These are phyloP conservation scores for Alternaria triticimaculans DNA, from an alignment of 2,329 filamentous ascomycete genomes.

Conservation along the genomic window DNA sequence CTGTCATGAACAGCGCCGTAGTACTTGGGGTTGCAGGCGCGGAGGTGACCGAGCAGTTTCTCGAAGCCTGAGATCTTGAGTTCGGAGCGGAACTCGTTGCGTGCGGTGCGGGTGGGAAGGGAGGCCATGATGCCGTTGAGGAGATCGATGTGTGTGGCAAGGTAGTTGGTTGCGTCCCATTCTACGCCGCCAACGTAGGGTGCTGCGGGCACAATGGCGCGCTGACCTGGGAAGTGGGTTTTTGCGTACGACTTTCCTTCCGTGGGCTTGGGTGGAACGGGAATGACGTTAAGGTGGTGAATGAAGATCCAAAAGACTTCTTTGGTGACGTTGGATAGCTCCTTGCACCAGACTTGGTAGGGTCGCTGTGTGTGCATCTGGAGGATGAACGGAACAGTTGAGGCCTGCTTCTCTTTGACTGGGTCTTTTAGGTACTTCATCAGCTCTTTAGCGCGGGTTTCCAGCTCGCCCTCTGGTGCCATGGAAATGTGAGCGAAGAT, in stretches of 20 bases:
- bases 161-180: constrained; percentile 97
- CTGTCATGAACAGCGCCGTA: constrained; percentile 91
- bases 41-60: constrained; percentile 81
- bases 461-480: constrained; percentile 60
- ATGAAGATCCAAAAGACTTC: constrained; percentile 99
- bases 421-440: constrained; percentile 82
- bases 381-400: constrained; percentile 83
- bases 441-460: constrained; percentile 73
- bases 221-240: constrained; percentile 80
- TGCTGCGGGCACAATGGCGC: constrained; percentile 89
- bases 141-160: constrained; percentile 90
- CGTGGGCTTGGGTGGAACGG: constrained; percentile 57
- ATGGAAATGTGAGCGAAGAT: constrained; percentile 87
- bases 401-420: constrained; percentile 71
- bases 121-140: constrained; percentile 89
- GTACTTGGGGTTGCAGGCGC: constrained; percentile 97
- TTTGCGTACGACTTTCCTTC: constrained; percentile 57
- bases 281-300: constrained; percentile 88
- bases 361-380: constrained; percentile 87
- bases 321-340: constrained; percentile 90
- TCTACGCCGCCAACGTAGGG: constrained; percentile 97
- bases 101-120: constrained; percentile 70
- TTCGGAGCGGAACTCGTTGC: constrained; percentile 79
- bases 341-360: constrained; percentile 93
- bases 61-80: constrained; percentile 88